Base-by-base conservation (phyloP, 805 yeast species). In the Starmerella sirachaensis region DNA sequence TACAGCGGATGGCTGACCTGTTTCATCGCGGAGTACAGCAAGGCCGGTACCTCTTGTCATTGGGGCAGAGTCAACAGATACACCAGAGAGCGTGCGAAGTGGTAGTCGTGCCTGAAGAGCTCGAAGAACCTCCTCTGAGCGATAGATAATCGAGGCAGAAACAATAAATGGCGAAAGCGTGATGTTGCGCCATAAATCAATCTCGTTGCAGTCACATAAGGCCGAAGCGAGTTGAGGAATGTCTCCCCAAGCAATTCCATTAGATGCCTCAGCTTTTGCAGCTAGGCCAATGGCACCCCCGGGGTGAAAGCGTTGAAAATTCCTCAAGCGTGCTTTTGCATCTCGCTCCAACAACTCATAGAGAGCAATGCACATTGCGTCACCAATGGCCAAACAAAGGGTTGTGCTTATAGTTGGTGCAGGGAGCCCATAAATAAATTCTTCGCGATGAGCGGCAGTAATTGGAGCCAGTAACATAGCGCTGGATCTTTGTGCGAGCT, bases 331-430 rank as follows among this genome's bases (percentile, higher is more conserved):
- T 39, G 65, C 61, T 25, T 60, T 56, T 21, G 65, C 57, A 51
- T 82, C 84, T 7, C 62, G 61, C 38, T 74, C 74, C 37, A 76
- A 68, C 52, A 77, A 54, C 52, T 83, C 91, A 33, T 76, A 69
- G 18, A 85, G 59, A 0, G 93, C 79, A 33, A 85, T 68, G 26
- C 80, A 70, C 12, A 79, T 70, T 1, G 93, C 81, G 53, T 85
- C 94, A 8, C 91, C 78, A 29, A 83, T 60, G 0, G 81, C 74
- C 33, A 84, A 60, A 42, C 85, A 70, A 19, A 85, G 62, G 0
- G 93, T 79, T 2, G 93, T 78, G 5, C 93, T 74, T 4, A 84
- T 71, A 0, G 94, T 84, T 1, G 95, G 95, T 0, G 94, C 94
- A 7, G 85, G 78, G 20, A 84, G 56, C 0, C 94, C 94, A 50